Evolutionary conservation across 331 rosid genomes (phyloP), one percentile per base, ranked within the genome.

Genomic region (Ulmus americana): DNA sequence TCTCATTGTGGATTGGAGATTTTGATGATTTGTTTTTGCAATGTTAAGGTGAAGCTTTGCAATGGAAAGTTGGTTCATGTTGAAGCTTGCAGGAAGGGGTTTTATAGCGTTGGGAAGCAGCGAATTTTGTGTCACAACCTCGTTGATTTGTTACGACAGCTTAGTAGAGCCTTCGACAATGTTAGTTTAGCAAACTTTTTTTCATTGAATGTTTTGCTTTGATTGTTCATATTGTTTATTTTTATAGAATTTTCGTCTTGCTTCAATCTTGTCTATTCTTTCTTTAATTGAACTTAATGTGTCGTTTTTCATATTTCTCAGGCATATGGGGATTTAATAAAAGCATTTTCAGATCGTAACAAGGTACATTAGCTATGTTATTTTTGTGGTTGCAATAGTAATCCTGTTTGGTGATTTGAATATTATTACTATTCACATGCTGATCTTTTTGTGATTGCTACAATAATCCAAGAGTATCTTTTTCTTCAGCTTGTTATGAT

Each of bases 81-180:
- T 57, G 99, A 89, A 70, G 91, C 95, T 76, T 87, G 97, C 83
- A 79, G 85, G 54, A 90, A 85, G 69, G 99, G 99, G 10, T 94
- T 94, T 65, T 85, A 73, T 62, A 82, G 87, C 68, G 77, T 87
- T 74, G 97, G 96, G 56, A 94, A 84, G 84, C 97, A 79, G 79
- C 76, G 92, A 60, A 76, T 87, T 75, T 76, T 89, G 65, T 73
- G 90, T 68, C 97, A 90, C 75, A 94, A 81, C 79, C 90, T 94
- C 1, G 86, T 94, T 45, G 99, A 94, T 80, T 78, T 94, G 81
- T 71, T 90, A 45, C 91, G 99, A n/a, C 99, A 87, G 79, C 88
- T 87, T 39, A 94, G 95, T 78, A 82, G 97, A 84, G 96, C 96
- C 68, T 85, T 94, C 43, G 95, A 87, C 65, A 81, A 81, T 64